Percentiles rank a stretch among this genome's conserved stretches.
These are phyloP conservation scores for Fusarium xyrophilum DNA, from an alignment of 2,329 filamentous ascomycete genomes.

Conservation along the genomic window DNA sequence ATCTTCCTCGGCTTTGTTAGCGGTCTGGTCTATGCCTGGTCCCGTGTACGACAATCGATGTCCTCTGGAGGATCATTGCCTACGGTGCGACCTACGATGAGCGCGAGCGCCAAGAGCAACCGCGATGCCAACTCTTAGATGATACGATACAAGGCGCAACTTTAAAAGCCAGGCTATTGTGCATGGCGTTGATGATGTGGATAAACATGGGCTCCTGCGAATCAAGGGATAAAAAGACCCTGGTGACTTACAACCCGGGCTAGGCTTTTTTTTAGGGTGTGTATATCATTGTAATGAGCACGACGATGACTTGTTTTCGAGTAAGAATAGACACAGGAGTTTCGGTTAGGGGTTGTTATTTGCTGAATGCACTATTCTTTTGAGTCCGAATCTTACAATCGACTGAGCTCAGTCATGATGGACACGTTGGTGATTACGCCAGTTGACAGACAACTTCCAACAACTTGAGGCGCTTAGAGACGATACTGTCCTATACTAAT, in stretches of 20 bases:
- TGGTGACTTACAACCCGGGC: background rate
- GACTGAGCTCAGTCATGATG: background rate
- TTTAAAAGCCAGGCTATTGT: background rate
- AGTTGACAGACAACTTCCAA: background rate
- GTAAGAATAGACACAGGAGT: conserved; percentile 21
- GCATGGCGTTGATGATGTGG: background rate
- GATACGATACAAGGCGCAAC: background rate
- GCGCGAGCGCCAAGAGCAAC: conserved; percentile 90
- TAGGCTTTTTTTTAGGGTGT: conserved; percentile 7
- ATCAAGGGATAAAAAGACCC: background rate
- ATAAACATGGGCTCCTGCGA: background rate
- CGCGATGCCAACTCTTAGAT: conserved; percentile 73
- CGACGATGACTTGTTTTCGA: conserved; percentile 5
- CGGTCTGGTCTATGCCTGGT: conserved; percentile 81
- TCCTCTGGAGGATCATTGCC: conserved; percentile 71
- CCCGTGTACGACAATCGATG: conserved; percentile 73
- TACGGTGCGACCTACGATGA: conserved; percentile 73
- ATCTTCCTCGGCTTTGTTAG: conserved; percentile 91
- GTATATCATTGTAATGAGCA: conserved; percentile 29
- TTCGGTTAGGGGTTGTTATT: background rate
- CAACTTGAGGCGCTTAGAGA: background rate
- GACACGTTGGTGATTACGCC: background rate
- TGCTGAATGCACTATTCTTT: background rate
- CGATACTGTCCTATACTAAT: background rate
- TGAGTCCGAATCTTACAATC: background rate